phyloP scores from a whole-genome alignment of 176 grass and related monocot species.

The Pontederia crassipes region DNA sequence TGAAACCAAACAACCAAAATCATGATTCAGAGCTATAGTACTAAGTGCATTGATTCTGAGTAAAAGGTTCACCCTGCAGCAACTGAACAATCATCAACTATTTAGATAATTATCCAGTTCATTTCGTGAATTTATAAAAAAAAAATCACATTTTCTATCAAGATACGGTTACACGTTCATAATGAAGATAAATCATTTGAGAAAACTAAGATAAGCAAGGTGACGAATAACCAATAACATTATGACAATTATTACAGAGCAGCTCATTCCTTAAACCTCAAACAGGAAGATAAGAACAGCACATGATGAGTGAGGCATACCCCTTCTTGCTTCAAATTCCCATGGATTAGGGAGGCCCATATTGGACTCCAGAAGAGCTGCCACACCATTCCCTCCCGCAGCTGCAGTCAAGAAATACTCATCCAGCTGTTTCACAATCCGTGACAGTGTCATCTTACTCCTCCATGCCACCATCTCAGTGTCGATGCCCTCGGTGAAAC shows the following conservation, averaged over 20 bases:
- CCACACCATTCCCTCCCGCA: conserved; percentile 64
- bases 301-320: conserved; percentile 23
- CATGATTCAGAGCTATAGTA: too few species aligned
- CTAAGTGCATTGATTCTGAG: too few species aligned
- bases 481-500: conserved; percentile 61
- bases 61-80: too few species aligned
- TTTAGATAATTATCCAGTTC: too few species aligned
- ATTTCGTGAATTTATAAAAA: too few species aligned
- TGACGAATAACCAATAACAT: conserved; percentile 1
- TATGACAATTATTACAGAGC: conserved; percentile 14
- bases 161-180: too few species aligned
- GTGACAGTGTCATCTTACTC: conserved; percentile 47
- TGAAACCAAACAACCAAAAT: too few species aligned
- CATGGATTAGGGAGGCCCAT: conserved; percentile 28
- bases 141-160: too few species aligned
- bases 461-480: conserved; percentile 30
- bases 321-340: conserved; percentile 53
- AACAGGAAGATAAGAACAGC: conserved; percentile 2
- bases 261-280: neutral
- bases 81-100: too few species aligned
- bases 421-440: conserved; percentile 78
- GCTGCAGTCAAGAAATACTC: conserved; percentile 95
- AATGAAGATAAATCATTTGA: too few species aligned
- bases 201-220: conserved; percentile 10
- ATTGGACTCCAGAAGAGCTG: conserved; percentile 63